Evolutionary conservation across 2,329 filamentous ascomycete genomes (phyloP).

Genomic region (Cephalotrichum gorgonifer): DNA sequence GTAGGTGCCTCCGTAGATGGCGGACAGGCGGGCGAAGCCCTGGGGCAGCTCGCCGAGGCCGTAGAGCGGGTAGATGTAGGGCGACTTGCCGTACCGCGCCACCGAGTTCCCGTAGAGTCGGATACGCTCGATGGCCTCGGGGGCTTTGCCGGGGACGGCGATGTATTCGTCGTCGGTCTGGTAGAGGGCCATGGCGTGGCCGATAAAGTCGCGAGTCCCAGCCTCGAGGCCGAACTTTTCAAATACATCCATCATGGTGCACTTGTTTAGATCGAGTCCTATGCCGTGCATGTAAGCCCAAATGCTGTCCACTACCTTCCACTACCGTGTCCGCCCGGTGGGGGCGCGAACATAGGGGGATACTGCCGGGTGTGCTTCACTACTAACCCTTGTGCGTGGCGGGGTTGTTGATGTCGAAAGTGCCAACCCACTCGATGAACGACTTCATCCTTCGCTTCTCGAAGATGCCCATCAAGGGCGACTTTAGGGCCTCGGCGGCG

Average conservation of each 20-base stretch:
- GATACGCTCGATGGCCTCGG: conserved; percentile 84
- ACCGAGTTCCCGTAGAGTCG: conserved; percentile 96
- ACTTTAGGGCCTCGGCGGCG: conserved; percentile 79
- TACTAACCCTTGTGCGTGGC: conserved; percentile 76
- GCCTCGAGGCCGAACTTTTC: conserved; percentile 94
- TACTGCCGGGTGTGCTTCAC: background rate
- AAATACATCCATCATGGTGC: conserved; percentile 96
- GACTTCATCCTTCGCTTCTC: conserved; percentile 96
- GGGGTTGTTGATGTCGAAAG: conserved; percentile 72
- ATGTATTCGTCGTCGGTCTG: conserved; percentile 81
- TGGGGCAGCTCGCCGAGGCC: conserved; percentile 94
- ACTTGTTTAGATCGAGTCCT: conserved; percentile 71
- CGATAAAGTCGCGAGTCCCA: conserved; percentile 87
- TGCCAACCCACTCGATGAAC: conserved; percentile 92
- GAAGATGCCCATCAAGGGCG: conserved; percentile 91
- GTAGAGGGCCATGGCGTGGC: conserved; percentile 96
- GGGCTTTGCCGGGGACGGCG: conserved; percentile 58
- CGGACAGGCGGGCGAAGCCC: conserved; percentile 91
- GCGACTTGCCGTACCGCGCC: conserved; percentile 93
- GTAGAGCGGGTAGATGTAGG: conserved; percentile 98
- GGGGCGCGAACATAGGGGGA: too few species aligned
- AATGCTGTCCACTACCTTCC: background rate
- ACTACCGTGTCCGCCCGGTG: too few species aligned
- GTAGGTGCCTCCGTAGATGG: conserved; percentile 98
- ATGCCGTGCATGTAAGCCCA: background rate